Evolutionary conservation across 768 basidiomycete genomes (phyloP), one percentile per base, ranked within the genome.

Genomic region (Lactifluus hygrophoroides): DNA sequence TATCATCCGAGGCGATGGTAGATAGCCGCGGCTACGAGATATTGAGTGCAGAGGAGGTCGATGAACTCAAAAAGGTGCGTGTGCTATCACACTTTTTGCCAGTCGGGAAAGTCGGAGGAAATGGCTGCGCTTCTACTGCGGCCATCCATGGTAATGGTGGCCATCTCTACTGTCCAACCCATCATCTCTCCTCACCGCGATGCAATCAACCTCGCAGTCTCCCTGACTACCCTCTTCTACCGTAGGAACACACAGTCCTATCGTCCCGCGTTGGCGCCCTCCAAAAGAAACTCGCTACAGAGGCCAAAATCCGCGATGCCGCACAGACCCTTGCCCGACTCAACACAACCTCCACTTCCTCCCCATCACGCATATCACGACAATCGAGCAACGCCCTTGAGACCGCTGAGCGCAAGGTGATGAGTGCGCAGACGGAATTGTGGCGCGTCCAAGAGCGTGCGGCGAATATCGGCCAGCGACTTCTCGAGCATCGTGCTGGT

Each of bases 1-100:
- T 98, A 63, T 89, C 94, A 42, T 93, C 93, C 54, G 93, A 97
- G 71, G 95, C 95, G 5, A 82, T 90, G 42, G 85, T 97, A n/a
- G 93, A 97, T 66, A 90, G 90, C 66, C 83, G 88, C 30, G 82
- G 83, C 45, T 90, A 82, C 67, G 83, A 86, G 53, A 85, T 96
- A 21, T 75, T 94, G 44, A 81, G 78, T 54, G 79, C 84, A 60
- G 86, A 88, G 47, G 81, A 86, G 64, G 81, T 86, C 16, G 85
- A 88, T 57, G 80, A 80, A 32, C 74, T 85, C 63, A 88, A 86
- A 71, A 83, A 83, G 76, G 85, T 84, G 60, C 37, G 76, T 76
- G 70, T 4, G 28, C 47, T 13, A 10, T 30, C 21, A n/a, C 3
- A 54, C 21, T n/a, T 47, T 19, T 14, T 3, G 35, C 37, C 51